A percentile compares a stretch with the other conserved stretches of the same genome.
phyloP scores from a whole-genome alignment of 257 asterid species.

The Solanum virginianum region DNA sequence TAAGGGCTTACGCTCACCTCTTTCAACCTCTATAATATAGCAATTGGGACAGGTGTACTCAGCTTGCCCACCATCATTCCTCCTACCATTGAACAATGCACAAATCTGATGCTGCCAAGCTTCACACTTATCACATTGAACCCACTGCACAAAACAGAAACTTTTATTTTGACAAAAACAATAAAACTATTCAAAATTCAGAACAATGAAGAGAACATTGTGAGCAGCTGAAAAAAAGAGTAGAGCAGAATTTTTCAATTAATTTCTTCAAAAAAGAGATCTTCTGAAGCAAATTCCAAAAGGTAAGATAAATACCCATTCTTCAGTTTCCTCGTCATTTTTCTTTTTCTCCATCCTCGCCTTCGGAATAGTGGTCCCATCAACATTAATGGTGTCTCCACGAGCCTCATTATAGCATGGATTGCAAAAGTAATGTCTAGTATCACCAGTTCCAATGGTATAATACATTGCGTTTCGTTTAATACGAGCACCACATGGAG shows the following conservation, averaged over 20 bases:
- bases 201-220: neutral
- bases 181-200: neutral
- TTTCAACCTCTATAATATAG: conserved; percentile 76
- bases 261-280: neutral
- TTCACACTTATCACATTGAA: conserved; percentile 98
- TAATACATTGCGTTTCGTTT: conserved; percentile 92
- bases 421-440: conserved; percentile 85
- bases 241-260: neutral
- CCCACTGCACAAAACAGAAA: conserved; percentile 69
- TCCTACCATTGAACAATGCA: conserved; percentile 94
- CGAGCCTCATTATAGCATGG: conserved; percentile 86
- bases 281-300: neutral
- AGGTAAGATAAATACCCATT: conserved; percentile 49
- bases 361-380: conserved; percentile 58
- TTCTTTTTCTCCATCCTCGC: conserved; percentile 81
- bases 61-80: conserved; percentile 98
- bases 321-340: conserved; percentile 92
- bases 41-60: conserved; percentile 99
- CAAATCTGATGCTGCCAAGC: conserved; percentile 99
- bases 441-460: conserved; percentile 84
- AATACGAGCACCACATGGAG: conserved; percentile 90
- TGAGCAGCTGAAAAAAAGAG: neutral
- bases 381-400: conserved; percentile 75
- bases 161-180: neutral
- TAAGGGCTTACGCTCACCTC: conserved; percentile 86